These are phyloP conservation scores for Pezizomycotina sp. DNA, from an alignment of 2,329 filamentous ascomycete species.

Conservation along the genomic window DNA sequence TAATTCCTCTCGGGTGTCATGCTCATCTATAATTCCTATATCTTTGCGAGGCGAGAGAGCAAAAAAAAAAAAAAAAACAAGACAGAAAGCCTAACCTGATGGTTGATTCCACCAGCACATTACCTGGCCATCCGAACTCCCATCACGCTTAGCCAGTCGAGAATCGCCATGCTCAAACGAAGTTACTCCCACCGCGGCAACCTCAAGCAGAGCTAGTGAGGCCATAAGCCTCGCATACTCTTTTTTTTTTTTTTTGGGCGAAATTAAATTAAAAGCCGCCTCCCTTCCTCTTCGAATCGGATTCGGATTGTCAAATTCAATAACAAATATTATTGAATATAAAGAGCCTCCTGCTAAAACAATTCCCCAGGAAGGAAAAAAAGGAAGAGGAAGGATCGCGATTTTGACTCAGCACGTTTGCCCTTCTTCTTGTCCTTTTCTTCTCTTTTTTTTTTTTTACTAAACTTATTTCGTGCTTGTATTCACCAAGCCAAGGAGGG, in stretches of 20 bases:
- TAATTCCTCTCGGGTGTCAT: too few relatives aligned
- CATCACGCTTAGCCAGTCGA: slow-evolving; percentile 5
- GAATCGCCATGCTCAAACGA: slow-evolving; percentile 4
- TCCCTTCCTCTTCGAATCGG: too few relatives aligned
- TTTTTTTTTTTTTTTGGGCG: slow-evolving; percentile 1
- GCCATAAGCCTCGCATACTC: slow-evolving; percentile 11
- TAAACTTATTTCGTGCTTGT: too few relatives aligned
- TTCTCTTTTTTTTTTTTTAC: too few relatives aligned
- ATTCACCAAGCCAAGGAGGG: too few relatives aligned
- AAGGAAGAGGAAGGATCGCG: too few relatives aligned
- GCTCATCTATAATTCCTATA: background rate
- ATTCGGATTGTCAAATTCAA: too few relatives aligned
- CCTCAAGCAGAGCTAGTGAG: slow-evolving; percentile 9
- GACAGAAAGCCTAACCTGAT: slow-evolving; percentile 9
- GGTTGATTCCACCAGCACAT: slow-evolving; percentile 17
- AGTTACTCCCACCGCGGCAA: slow-evolving; percentile 8
- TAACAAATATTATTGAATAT: too few relatives aligned
- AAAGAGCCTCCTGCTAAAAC: too few relatives aligned
- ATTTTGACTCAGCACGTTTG: too few relatives aligned
- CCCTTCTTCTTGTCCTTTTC: too few relatives aligned
- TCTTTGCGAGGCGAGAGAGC: background rate
- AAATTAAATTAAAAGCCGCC: slow-evolving; percentile 1
- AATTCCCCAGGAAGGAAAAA: too few relatives aligned
- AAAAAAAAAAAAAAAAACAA: slow-evolving; percentile 9
- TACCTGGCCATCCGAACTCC: slow-evolving; percentile 10